Base-by-base conservation (phyloP, 1,139 yeast genomes). In the Protomyces lactucae-debilis region DNA sequence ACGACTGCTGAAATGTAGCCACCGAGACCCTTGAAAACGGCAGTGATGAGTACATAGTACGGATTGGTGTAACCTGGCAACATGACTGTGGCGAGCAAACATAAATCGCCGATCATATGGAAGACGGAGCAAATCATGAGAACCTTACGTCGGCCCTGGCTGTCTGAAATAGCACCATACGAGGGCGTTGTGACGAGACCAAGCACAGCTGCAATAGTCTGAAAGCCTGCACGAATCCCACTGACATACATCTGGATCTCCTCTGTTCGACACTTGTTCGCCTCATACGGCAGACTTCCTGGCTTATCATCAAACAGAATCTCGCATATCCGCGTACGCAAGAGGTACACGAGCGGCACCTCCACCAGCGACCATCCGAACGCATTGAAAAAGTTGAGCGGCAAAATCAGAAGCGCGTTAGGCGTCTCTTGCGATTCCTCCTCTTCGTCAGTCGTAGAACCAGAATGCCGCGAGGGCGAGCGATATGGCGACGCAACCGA, bases 361-460 rank as follows among this genome's bases (percentile, higher is more conserved):
- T 64, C 66, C 16, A 64, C 55, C 39, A 64, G 51, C 43, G 64
- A 55, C 66, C 66, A 64, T 4, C 61, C 61, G 18, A 60, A 59
- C 4, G 66, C 66, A 45, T 64, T 64, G 57, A 64, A 55, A 32
- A 64, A 64, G 36, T 64, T 64, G 5, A 64, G 53, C 1, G 66
- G 66, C 9, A 64, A 21, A 10, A 64, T 52, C 8, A 25, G 51
- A 10, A 64, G 46, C 6, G 66, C 64, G 16, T 43, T 57, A n/a
- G 59, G 59, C 28, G 32, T 45, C 16, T 54, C 52, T 28, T n/a
- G 25, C 23, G 25, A 18, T 43, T 43, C 23, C 3, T n/a, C 25
- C 21, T 2, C 48, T 1, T 43, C 23, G 48, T 18, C 48, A 18
- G 14, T 43, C 14, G 21, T 10, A 3, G 48, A 43, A 2, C 23